Evolutionary conservation across 805 yeast species (phyloP).

Genomic region (Millerago galiae): DNA sequence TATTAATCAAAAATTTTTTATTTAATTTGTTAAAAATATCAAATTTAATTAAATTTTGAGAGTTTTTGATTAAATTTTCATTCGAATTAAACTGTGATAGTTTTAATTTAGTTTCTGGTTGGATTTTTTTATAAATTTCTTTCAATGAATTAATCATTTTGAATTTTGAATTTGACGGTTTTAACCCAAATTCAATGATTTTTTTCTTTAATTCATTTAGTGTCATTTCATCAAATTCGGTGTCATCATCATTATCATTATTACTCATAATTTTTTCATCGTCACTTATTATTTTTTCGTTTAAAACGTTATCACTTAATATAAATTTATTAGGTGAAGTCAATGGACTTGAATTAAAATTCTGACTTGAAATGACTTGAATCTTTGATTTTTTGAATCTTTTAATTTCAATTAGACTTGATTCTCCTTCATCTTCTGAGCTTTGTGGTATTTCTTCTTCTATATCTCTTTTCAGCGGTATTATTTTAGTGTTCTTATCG

Average conservation of each 20-base stretch:
- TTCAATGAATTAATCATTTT: constrained; percentile 18
- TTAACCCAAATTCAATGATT: constrained; percentile 21
- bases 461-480: constrained; percentile 12
- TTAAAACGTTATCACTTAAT: background rate
- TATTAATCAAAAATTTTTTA: constrained; percentile 4
- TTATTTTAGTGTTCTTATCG: constrained; percentile 5
- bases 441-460: constrained; percentile 15
- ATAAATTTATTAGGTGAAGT: background rate
- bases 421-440: constrained; percentile 19
- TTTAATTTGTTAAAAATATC: constrained; percentile 18
- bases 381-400: constrained; percentile 15
- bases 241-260: background rate
- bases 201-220: constrained; percentile 17
- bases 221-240: constrained; percentile 13
- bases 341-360: constrained; percentile 13
- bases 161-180: constrained; percentile 17
- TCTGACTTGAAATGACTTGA: constrained; percentile 21
- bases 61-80: constrained; percentile 9
- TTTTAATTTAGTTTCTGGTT: constrained; percentile 13
- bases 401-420: constrained; percentile 24
- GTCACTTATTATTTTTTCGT: constrained; percentile 1
- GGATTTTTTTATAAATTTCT: constrained; percentile 9
- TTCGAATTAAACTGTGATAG: constrained; percentile 14
- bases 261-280: constrained; percentile 8
- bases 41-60: constrained; percentile 16